A percentile compares a stretch with the other conserved stretches of the same genome.
Evolutionary conservation across 2,329 filamentous ascomycete genomes (phyloP).

Genomic region (Ophiosphaerella korrae): DNA sequence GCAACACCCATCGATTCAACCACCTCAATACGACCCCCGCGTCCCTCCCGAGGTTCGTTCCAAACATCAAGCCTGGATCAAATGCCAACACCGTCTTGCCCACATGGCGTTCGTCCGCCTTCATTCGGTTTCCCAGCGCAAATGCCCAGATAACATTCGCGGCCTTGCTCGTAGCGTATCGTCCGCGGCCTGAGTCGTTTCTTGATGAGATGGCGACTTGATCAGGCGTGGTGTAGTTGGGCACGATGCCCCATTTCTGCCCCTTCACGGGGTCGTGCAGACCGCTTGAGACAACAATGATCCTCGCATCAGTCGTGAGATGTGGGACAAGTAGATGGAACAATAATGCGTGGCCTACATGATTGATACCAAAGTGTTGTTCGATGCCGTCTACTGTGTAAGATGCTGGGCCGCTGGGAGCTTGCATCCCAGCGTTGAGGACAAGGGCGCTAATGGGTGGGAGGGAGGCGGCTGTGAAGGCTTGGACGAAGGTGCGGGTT

Average conservation of each 20-base stretch:
- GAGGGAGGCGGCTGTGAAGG: slow-evolving; percentile 42
- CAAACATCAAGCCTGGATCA: slow-evolving; percentile 58
- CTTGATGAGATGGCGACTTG: slow-evolving; percentile 52
- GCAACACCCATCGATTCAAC: slow-evolving; percentile 20
- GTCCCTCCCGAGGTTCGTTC: slow-evolving; percentile 51
- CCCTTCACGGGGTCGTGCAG: slow-evolving; percentile 52
- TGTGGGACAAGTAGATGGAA: slow-evolving; percentile 54
- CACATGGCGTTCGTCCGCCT: slow-evolving; percentile 11
- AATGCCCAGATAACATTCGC: slow-evolving; percentile 57
- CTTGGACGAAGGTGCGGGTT: slow-evolving; percentile 50
- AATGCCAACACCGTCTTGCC: slow-evolving; percentile 50
- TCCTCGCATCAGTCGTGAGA: slow-evolving; percentile 48
- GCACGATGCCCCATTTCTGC: slow-evolving; percentile 48
- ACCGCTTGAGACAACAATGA: slow-evolving; percentile 52
- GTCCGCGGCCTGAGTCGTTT: slow-evolving; percentile 32
- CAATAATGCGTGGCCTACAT: slow-evolving; percentile 58
- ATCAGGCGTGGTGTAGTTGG: slow-evolving; percentile 52
- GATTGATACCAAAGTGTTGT: slow-evolving; percentile 55
- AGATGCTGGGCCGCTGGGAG: slow-evolving; percentile 38
- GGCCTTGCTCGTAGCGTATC: slow-evolving; percentile 55
- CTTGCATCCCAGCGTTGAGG: slow-evolving; percentile 57
- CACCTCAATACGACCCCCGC: not conserved
- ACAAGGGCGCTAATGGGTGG: slow-evolving; percentile 53
- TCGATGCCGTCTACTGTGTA: slow-evolving; percentile 54
- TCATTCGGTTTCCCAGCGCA: slow-evolving; percentile 49